phyloP scores from a whole-genome alignment of 1,284 basidiomycete species.

The Phellinidium pouzarii region DNA sequence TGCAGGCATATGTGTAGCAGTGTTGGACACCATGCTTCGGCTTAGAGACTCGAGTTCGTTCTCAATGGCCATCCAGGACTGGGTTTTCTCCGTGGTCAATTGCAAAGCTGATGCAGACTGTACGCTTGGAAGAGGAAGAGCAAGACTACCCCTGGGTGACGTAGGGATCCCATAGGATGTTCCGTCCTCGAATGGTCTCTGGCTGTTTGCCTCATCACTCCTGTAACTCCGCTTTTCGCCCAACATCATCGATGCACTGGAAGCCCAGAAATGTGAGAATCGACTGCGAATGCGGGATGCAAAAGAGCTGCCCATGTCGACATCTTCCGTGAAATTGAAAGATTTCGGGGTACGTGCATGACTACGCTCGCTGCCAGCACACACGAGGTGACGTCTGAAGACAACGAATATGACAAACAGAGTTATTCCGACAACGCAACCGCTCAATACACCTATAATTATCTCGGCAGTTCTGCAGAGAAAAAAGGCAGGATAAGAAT shows the following conservation, averaged over 20 bases:
- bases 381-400: slow-evolving; percentile 4
- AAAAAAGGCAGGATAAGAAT: not conserved
- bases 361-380: not conserved
- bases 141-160: slow-evolving; percentile 11
- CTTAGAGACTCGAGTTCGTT: not conserved
- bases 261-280: slow-evolving; percentile 7
- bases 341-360: slow-evolving; percentile 5
- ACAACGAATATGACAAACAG: slow-evolving; percentile 2
- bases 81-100: not conserved
- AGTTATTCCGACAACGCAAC: not conserved
- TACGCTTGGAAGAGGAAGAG: not conserved
- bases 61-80: slow-evolving; percentile 7
- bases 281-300: slow-evolving; percentile 7
- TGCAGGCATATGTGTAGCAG: not conserved
- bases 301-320: slow-evolving; percentile 18
- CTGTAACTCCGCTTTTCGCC: slow-evolving; percentile 16
- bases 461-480: slow-evolving; percentile 1
- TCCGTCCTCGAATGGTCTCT: not conserved
- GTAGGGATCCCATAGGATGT: slow-evolving; percentile 12
- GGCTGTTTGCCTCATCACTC: slow-evolving; percentile 10
- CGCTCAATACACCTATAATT: not conserved
- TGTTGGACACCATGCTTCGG: not conserved
- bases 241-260: not conserved
- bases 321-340: slow-evolving; percentile 18
- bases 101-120: not conserved